Evolutionary conservation across 1,139 yeast species (phyloP).

Genomic region (Lodderomyces metapsilosis): DNA sequence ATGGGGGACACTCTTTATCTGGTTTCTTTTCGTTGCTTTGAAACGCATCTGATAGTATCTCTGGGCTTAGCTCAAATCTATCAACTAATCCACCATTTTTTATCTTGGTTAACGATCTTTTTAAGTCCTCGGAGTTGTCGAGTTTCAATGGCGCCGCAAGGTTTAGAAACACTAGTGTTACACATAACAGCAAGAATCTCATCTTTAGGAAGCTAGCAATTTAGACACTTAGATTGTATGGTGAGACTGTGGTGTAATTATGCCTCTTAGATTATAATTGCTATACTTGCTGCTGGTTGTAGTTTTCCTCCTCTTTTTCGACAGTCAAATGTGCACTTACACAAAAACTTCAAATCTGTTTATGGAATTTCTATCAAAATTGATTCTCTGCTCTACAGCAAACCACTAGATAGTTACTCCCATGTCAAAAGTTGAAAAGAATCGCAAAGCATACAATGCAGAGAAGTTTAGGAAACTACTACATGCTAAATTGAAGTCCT

Average conservation of each 20-base stretch:
- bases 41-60: neutral
- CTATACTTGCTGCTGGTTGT: too few species aligned
- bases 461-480: constrained; percentile 18
- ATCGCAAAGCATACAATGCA: constrained; percentile 20
- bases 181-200: neutral
- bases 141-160: neutral
- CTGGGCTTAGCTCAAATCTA: neutral
- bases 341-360: neutral
- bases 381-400: too few species aligned
- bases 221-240: neutral
- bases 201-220: neutral
- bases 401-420: too few species aligned
- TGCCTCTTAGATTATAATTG: too few species aligned
- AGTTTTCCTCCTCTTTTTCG: too few species aligned
- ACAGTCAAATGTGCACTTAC: too few species aligned
- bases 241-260: too few species aligned
- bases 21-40: constrained; percentile 11
- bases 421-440: constrained; percentile 4
- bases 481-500: constrained; percentile 11
- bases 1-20: constrained; percentile 67
- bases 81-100: neutral
- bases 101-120: neutral
- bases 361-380: too few species aligned
- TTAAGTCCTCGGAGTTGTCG: constrained; percentile 1
- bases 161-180: neutral